phyloP scores from a whole-genome alignment of 176 grass and related monocot species.

The Avena eriantha region DNA sequence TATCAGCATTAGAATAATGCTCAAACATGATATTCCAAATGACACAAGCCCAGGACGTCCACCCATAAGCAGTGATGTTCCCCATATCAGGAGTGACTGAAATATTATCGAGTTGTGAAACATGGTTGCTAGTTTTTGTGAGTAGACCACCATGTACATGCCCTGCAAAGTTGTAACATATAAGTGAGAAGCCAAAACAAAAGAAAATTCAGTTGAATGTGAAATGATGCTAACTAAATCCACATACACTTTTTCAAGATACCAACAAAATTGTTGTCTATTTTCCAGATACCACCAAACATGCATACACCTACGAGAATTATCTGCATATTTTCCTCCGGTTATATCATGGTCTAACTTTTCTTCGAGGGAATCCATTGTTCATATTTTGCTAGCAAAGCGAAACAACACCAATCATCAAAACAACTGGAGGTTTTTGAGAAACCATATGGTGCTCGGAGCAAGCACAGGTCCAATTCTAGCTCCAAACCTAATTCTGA shows the following conservation, averaged over 20 bases:
- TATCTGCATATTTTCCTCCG: constrained; percentile 1
- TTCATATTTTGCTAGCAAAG: constrained; percentile 10
- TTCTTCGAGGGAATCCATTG: constrained; percentile 9
- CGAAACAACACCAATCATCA: neutral
- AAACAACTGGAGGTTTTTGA: neutral
- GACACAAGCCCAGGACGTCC: constrained; percentile 66
- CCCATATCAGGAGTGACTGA: constrained; percentile 87
- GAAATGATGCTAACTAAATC: constrained; percentile 19
- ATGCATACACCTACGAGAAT: neutral
- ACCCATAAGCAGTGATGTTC: constrained; percentile 87
- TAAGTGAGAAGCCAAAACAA: constrained; percentile 8
- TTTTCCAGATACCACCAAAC: constrained; percentile 28
- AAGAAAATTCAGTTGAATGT: constrained; percentile 6
- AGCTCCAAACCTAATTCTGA: neutral
- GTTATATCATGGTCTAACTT: constrained; percentile 10
- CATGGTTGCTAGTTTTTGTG: constrained; percentile 78
- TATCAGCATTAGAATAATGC: constrained; percentile 80
- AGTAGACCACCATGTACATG: constrained; percentile 92
- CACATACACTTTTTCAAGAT: neutral
- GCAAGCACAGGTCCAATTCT: neutral
- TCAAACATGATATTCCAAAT: constrained; percentile 74
- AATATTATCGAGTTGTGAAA: constrained; percentile 95
- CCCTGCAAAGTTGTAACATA: constrained; percentile 61
- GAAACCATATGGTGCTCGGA: neutral
- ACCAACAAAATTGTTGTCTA: neutral